phyloP scores from a whole-genome alignment of 164 flowering plant species.

The Stephania japonica region DNA sequence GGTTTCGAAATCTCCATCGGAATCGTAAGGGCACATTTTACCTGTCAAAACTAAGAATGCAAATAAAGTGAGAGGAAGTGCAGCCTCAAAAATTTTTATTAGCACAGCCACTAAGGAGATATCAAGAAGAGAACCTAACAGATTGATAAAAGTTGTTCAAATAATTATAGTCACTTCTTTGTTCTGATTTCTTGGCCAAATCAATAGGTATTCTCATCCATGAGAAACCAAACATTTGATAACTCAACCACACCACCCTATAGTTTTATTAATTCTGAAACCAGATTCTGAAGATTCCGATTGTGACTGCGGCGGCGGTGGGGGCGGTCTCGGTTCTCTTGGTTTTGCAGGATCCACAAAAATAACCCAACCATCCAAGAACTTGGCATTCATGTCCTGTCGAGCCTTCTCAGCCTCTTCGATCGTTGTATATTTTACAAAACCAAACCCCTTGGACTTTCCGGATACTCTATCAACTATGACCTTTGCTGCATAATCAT shows the following conservation, averaged over 20 bases:
- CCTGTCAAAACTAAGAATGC: too few species aligned
- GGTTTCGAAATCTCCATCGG: too few species aligned
- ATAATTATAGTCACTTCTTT: background rate
- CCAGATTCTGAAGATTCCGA: conserved; percentile 46
- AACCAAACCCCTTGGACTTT: conserved; percentile 86
- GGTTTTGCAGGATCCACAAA: conserved; percentile 91
- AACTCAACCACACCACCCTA: conserved; percentile 81
- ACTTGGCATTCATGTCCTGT: conserved; percentile 73
- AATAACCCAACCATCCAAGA: conserved; percentile 92
- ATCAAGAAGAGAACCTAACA: too few species aligned
- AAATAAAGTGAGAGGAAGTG: too few species aligned
- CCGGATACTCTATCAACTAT: conserved; percentile 57
- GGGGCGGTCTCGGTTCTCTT: conserved; percentile 52
- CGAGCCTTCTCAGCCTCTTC: conserved; percentile 87
- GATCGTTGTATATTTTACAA: conserved; percentile 60
- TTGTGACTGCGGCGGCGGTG: conserved; percentile 49
- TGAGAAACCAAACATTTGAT: background rate
- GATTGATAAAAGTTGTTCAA: background rate
- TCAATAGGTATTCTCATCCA: background rate
- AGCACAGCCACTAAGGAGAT: too few species aligned
- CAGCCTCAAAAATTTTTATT: too few species aligned
- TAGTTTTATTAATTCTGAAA: conserved; percentile 62
- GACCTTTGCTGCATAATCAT: conserved; percentile 54
- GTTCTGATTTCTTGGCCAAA: background rate
- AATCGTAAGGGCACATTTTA: too few species aligned